Evolutionary conservation across 768 basidiomycete genomes (phyloP), one percentile per base, ranked within the genome.

Genomic region (Mycena albidolilacea): DNA sequence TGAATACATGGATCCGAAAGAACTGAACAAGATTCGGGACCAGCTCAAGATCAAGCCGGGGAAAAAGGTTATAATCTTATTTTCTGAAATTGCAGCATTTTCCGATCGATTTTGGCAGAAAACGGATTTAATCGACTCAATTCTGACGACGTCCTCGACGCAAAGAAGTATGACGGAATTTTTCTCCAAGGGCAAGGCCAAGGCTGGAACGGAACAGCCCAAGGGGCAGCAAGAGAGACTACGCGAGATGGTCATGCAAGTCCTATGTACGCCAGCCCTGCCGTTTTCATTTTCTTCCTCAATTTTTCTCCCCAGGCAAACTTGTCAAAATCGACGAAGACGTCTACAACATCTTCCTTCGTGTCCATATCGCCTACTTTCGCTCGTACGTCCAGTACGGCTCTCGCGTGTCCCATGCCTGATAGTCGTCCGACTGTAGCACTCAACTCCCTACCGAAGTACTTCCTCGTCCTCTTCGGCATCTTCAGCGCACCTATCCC

Each of bases 41-140:
- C 41, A 72, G 5, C 66, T 72, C 66, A 72, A 72, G 50, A 38
- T 72, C 59, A 72, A 72, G 63, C 21, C 64, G 37, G 48, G 58
- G 38, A 50, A 72, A 54, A 71, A 71, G 58, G 70, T 71, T 4
- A 6, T 10, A 37, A 37, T 5, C 7, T 54, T n/a, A 11, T 10
- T 9, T 23, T 1, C 15, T 52, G 7, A 7, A 9, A 17, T 21
- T 15, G 2, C 43, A 11, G 9, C 17, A 6, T 21, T 2, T 55
- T 1, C 43, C 38, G 44, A 71, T 39, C 55, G 41, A 43, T 43
- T 43, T 12, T 10, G 1, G 7, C 8, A 72, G 71, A 68, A 64
- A 48, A 12, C 17, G 59, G 64, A 71, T 23, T 23, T 72, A 12
- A 64, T 72, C 38, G 66, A 63, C 9, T 60, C 71, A 12, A 72